phyloP scores from a whole-genome alignment of 192 early-diverging fungal genomes.

The Piromyces sp. region DNA sequence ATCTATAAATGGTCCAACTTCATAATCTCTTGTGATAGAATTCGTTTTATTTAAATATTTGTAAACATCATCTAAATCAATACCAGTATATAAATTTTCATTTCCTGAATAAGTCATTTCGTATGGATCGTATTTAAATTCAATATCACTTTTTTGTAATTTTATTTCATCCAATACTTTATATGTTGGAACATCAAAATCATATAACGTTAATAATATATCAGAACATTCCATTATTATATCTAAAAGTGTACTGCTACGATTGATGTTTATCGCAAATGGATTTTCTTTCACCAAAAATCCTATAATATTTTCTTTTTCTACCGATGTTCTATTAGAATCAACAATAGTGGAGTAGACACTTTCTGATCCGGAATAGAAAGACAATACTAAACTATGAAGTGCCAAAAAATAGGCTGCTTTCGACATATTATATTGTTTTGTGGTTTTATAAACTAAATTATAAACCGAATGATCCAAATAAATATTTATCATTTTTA shows the following conservation, averaged over 20 bases:
- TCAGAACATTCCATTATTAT: background rate
- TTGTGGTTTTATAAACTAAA: background rate
- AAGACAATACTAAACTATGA: background rate
- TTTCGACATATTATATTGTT: background rate
- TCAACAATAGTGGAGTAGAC: background rate
- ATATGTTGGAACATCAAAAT: background rate
- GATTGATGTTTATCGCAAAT: background rate
- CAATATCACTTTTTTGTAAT: background rate
- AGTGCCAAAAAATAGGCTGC: background rate
- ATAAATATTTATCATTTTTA: background rate
- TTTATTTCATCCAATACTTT: background rate
- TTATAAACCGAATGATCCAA: background rate
- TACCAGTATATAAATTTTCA: background rate
- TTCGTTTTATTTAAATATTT: too few species aligned
- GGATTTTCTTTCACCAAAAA: background rate
- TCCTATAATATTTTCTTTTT: background rate
- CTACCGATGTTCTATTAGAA: background rate
- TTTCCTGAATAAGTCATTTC: background rate
- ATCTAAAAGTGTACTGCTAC: background rate
- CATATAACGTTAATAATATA: background rate
- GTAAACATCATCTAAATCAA: too few species aligned
- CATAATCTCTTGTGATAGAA: too few species aligned
- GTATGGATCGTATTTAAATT: background rate
- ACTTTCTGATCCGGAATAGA: background rate
- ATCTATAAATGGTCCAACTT: too few species aligned